Base-by-base conservation (phyloP, 164 flowering plant species). In the Cinnamomum chago region DNA sequence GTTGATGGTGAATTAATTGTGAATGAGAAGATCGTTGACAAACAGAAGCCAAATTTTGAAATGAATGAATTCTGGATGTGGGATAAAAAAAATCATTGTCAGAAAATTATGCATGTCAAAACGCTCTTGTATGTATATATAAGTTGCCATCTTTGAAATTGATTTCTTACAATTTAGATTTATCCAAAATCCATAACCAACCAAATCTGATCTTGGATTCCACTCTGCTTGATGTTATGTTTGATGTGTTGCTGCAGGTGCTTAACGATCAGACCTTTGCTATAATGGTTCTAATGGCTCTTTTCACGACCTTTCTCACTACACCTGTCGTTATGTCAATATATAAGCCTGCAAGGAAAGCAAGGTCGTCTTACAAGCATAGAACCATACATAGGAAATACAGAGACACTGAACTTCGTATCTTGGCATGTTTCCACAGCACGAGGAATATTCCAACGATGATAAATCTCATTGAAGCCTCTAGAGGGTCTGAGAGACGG, bases 241-340 rank as follows among this genome's bases (percentile, higher is more conserved):
- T 69, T 20, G 35, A 2, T 67, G 47, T 23, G 18, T 52, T 17
- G 22, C 51, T 60, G 66, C 84, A 90, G 95, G 95, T 90, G 6
- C 65, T 91, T 78, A 91, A 91, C 64, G 95, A 90, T 80, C 90
- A 90, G 67, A 90, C 93, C 10, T 90, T 89, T 75, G 90, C 95
- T 0, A 89, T 91, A 74, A 78, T 88, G 86, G 91, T 91, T 64
- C 67, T 91, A 58, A 91, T 91, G 95, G 95, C 95, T 40, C 76
- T 91, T 24, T 84, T 91, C 90, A 91, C 95, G 2, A 91, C 95
- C 18, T 89, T 91, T 79, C 85, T 91, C 71, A 89, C 95, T 1
- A 91, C 93, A 1, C 95, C 95, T 2, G 25, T 84, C 0, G 93
- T 91, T 1, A 74, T 80, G 62, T 88, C 89, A 0, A 74, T 89